A percentile compares a stretch with the other conserved stretches of the same genome.
Conservation (phyloP, 1,139 yeast genomes). For the Wickerhamiella pararugosa region DNA sequence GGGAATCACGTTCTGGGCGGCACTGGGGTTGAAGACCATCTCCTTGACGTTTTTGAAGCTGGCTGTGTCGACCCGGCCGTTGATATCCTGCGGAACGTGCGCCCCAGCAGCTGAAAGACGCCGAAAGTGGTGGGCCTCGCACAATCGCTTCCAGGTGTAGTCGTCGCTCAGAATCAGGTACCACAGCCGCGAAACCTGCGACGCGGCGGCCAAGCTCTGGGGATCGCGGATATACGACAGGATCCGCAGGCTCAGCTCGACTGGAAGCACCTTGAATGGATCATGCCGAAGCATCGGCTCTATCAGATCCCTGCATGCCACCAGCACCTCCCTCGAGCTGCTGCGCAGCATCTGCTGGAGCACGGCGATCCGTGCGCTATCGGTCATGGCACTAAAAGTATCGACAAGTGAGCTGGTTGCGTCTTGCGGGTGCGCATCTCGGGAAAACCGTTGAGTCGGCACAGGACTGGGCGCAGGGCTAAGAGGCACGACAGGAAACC, state of each 20-base stretch:
- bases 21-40: slow-evolving; percentile 25
- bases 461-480: slow-evolving; percentile 8
- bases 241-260: slow-evolving; percentile 69
- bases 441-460: slow-evolving; percentile 6
- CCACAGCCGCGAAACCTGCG: slow-evolving; percentile 32
- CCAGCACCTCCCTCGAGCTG: slow-evolving; percentile 36
- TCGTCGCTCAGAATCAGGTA: slow-evolving; percentile 29
- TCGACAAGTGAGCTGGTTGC: slow-evolving; percentile 9
- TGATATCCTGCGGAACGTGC: slow-evolving; percentile 1
- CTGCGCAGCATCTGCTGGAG: slow-evolving; percentile 20
- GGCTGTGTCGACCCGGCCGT: not conserved
- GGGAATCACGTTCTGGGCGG: slow-evolving; percentile 22
- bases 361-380: slow-evolving; percentile 15
- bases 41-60: slow-evolving; percentile 16
- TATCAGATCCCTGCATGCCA: slow-evolving; percentile 62
- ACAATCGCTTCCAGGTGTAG: slow-evolving; percentile 29
- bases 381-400: slow-evolving; percentile 13
- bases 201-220: slow-evolving; percentile 28
- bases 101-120: slow-evolving; percentile 26
- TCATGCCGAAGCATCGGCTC: slow-evolving; percentile 67
- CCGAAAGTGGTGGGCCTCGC: slow-evolving; percentile 27
- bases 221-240: slow-evolving; percentile 62
- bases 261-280: slow-evolving; percentile 67
- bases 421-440: not conserved
- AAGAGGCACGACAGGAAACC: slow-evolving; percentile 1